phyloP scores from a whole-genome alignment of 352 stramenopile species.

The Globisporangium spinosum region DNA sequence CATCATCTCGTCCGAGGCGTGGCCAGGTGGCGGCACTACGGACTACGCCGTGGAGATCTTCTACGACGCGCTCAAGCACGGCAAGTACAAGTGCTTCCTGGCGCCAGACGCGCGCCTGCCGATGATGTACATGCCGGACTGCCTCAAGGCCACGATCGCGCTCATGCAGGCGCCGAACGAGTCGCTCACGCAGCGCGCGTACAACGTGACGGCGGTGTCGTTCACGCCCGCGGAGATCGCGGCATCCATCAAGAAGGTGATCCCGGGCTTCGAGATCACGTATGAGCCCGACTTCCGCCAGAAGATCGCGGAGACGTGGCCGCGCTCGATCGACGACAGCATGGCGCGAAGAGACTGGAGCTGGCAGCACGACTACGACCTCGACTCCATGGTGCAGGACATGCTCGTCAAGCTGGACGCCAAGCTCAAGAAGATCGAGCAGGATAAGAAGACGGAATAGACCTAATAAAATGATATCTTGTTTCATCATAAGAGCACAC shows the following conservation, averaged over 20 bases:
- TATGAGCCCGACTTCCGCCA: conserved; percentile 90
- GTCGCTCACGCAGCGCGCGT: conserved; percentile 80
- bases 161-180: conserved; percentile 72
- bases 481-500: neutral
- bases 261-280: conserved; percentile 85
- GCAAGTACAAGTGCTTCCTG: conserved; percentile 90
- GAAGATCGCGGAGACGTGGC: conserved; percentile 90
- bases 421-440: conserved; percentile 54
- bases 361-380: conserved; percentile 88
- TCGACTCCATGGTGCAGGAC: conserved; percentile 88
- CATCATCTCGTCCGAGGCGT: conserved; percentile 87
- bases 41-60: conserved; percentile 94
- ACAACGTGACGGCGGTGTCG: conserved; percentile 90
- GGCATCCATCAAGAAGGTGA: conserved; percentile 79
- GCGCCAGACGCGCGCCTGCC: conserved; percentile 73
- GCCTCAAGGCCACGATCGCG: conserved; percentile 80
- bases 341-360: conserved; percentile 82
- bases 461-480: conserved; percentile 3
- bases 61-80: conserved; percentile 86
- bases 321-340: conserved; percentile 80
- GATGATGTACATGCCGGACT: conserved; percentile 96
- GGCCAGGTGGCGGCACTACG: conserved; percentile 79
- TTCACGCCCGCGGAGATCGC: conserved; percentile 88
- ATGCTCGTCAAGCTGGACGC: conserved; percentile 86
- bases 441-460: conserved; percentile 9